These are phyloP conservation scores for Stromatinia cepivora DNA, from an alignment of 2,329 filamentous ascomycete genomes.

Conservation along the genomic window DNA sequence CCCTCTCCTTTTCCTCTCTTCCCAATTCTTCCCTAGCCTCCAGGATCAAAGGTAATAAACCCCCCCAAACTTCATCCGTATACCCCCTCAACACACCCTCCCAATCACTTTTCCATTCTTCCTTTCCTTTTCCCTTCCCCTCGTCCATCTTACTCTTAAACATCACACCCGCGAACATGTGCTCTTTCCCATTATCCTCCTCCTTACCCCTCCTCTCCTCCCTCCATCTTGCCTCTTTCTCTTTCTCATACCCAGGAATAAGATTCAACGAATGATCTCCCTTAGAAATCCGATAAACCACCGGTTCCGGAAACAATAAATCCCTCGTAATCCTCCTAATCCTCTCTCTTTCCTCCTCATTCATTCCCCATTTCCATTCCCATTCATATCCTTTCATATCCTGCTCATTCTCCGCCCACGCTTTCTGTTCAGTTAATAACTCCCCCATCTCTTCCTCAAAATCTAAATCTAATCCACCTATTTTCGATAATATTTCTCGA, in stretches of 20 bases:
- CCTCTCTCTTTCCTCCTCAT: not conserved
- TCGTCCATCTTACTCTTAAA: not conserved
- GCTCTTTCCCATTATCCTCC: too few species aligned
- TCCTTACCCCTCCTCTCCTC: not conserved
- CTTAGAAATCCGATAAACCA: not conserved
- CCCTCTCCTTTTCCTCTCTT: conserved; percentile 37
- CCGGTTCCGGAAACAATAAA: not conserved
- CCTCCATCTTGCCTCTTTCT: not conserved
- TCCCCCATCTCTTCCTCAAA: not conserved
- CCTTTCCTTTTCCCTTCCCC: conserved; percentile 14
- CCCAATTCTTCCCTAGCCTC: conserved; percentile 59
- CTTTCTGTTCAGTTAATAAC: not conserved
- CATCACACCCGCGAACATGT: not conserved
- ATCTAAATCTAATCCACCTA: too few species aligned
- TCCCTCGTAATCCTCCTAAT: conserved; percentile 3
- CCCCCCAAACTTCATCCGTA: conserved; percentile 69
- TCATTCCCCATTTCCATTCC: not conserved
- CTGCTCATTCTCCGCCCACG: not conserved
- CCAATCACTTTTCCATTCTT: conserved; percentile 45
- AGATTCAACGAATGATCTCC: not conserved
- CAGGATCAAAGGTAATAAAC: conserved; percentile 55
- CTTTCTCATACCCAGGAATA: not conserved
- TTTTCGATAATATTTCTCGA: conserved; percentile 41
- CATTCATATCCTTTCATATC: not conserved
- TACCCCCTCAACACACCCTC: conserved; percentile 56